phyloP scores from a whole-genome alignment of 257 asterid genomes.

The Petunia axillaris region DNA sequence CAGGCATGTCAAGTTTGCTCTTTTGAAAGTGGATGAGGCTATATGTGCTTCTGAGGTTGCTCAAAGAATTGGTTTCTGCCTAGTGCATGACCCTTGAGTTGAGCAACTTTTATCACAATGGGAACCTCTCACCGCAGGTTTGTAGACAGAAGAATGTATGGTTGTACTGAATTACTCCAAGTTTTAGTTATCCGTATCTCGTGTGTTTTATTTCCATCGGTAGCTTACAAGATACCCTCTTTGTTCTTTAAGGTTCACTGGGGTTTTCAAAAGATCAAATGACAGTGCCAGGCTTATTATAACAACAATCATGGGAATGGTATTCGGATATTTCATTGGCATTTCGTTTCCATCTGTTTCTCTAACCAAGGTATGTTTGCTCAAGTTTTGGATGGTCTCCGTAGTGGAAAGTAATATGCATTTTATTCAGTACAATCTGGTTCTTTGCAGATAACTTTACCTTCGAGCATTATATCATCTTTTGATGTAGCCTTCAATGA shows the following conservation, averaged over 20 bases:
- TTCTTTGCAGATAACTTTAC: constrained; percentile 73
- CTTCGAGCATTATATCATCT: constrained; percentile 74
- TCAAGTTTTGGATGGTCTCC: constrained; percentile 21
- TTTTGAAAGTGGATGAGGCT: constrained; percentile 44
- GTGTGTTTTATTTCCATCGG: constrained; percentile 26
- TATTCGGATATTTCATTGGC: constrained; percentile 90
- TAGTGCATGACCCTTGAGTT: constrained; percentile 54
- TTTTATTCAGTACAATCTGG: constrained; percentile 21
- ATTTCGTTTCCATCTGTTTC: constrained; percentile 91
- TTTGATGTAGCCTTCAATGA: constrained; percentile 62
- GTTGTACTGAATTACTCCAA: neutral
- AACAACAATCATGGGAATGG: constrained; percentile 86
- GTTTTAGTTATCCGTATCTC: constrained; percentile 18
- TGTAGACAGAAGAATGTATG: neutral
- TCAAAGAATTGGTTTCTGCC: constrained; percentile 60
- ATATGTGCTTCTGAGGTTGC: constrained; percentile 44
- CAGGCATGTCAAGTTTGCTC: constrained; percentile 34
- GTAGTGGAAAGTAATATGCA: constrained; percentile 16
- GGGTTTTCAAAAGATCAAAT: constrained; percentile 70
- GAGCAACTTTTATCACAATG: constrained; percentile 65
- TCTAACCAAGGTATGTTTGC: constrained; percentile 65
- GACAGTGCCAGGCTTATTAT: constrained; percentile 74
- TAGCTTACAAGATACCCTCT: constrained; percentile 26
- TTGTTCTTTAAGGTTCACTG: constrained; percentile 47
- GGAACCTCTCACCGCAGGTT: constrained; percentile 89